These are phyloP conservation scores for Striga hermonthica DNA, from an alignment of 305 asterid genomes.

Conservation along the genomic window DNA sequence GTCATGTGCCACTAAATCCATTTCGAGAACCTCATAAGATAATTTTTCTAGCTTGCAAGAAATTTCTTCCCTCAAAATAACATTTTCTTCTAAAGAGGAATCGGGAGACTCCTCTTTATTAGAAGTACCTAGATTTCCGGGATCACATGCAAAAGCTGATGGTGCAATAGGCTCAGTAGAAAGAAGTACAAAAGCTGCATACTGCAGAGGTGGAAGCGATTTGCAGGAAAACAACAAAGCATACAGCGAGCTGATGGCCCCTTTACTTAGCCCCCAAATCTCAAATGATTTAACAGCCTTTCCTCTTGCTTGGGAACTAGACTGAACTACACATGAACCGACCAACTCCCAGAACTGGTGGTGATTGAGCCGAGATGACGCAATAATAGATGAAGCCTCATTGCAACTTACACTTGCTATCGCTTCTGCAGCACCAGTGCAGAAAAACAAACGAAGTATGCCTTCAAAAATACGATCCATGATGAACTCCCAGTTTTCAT, in stretches of 20 bases:
- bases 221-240: conserved; percentile 73
- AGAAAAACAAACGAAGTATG: conserved; percentile 82
- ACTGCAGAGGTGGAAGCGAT: conserved; percentile 77
- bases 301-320: conserved; percentile 83
- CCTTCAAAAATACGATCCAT: conserved; percentile 81
- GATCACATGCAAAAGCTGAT: conserved; percentile 48
- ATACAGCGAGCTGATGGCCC: conserved; percentile 78
- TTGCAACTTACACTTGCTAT: conserved; percentile 47
- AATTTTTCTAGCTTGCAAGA: conserved; percentile 59
- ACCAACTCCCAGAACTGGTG: conserved; percentile 83
- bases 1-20: conserved; percentile 71
- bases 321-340: conserved; percentile 66
- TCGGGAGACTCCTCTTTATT: conserved; percentile 48
- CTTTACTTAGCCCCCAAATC: conserved; percentile 94
- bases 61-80: conserved; percentile 68
- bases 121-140: conserved; percentile 39
- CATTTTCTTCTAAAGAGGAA: conserved; percentile 52
- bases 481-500: conserved; percentile 71
- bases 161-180: conserved; percentile 69
- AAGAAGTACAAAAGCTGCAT: conserved; percentile 81
- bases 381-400: conserved; percentile 66
- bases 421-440: conserved; percentile 81
- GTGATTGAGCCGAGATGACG: conserved; percentile 68
- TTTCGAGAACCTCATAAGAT: conserved; percentile 58
- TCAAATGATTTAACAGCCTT: conserved; percentile 85